phyloP scores from a whole-genome alignment of 2,329 filamentous ascomycete genomes.

The Diaporthe citriasiana region DNA sequence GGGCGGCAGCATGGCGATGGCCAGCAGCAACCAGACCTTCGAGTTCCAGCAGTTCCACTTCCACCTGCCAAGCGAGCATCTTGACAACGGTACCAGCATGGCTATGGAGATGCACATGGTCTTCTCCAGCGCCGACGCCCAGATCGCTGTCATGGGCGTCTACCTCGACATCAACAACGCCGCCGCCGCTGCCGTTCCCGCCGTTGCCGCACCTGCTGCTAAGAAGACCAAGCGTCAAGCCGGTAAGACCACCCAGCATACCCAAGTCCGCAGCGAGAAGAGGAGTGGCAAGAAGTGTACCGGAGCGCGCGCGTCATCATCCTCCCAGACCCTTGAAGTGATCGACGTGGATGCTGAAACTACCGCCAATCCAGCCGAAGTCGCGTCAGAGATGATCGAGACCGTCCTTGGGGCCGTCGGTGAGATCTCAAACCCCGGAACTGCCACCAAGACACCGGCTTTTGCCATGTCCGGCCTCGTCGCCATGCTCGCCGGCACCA shows the following conservation, averaged over 20 bases:
- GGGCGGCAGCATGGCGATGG: constrained; percentile 47
- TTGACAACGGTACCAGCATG: constrained; percentile 60
- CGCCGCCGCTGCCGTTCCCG: constrained; percentile 33
- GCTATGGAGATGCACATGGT: constrained; percentile 73
- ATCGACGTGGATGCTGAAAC: constrained; percentile 53
- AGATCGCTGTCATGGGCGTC: constrained; percentile 60
- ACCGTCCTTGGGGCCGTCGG: constrained; percentile 60
- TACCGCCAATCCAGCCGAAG: constrained; percentile 54
- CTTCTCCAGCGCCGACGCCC: constrained; percentile 59
- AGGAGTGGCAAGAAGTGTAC: background rate
- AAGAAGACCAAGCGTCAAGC: constrained; percentile 42
- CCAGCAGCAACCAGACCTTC: constrained; percentile 47
- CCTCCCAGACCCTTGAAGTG: constrained; percentile 51
- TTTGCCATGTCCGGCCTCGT: constrained; percentile 61
- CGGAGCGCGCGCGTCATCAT: background rate
- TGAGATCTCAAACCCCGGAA: constrained; percentile 59
- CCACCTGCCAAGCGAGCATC: constrained; percentile 64
- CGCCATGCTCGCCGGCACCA: constrained; percentile 52
- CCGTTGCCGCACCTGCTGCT: constrained; percentile 28
- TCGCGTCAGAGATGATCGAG: constrained; percentile 59
- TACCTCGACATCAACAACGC: constrained; percentile 58
- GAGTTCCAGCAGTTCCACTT: constrained; percentile 64
- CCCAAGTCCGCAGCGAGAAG: constrained; percentile 41
- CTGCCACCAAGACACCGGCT: constrained; percentile 55
- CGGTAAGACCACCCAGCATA: constrained; percentile 43